Evolutionary conservation across 805 yeast genomes (phyloP), one percentile per base, ranked within the genome.

Genomic region (Saccharomycopsis schoenii): DNA sequence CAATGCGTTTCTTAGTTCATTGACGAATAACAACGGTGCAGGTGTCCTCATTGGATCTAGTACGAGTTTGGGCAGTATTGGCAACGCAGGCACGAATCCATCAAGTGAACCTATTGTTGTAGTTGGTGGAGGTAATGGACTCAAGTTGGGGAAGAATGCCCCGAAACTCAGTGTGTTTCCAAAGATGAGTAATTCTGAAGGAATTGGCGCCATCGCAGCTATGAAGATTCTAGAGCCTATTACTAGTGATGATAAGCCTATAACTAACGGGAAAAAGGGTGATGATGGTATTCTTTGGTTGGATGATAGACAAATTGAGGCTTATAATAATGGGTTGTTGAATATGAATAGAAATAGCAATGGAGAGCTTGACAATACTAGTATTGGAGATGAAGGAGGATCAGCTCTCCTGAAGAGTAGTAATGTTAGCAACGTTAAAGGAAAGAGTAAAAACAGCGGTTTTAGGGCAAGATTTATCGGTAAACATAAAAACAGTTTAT

Each of bases 211-310:
- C 21, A 47, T 47, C 21, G 52, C 52, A 10, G 52, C 52, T 21
- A 47, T 47, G 52, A 47, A 47, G 15, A 47, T 47, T 24, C 52
- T 47, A 21, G 52, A 47, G n/a, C 56, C 55, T 29, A 55, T 60
- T n/a, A 43, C 51, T 9, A 24, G 47, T 19, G 61, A 60, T 29
- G 62, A 62, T 47, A 19, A 58, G 15, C 65, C 65, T 4, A 60
- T 63, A 14, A 63, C 65, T 9, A 63, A 63, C 39, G 65, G 65
- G 9, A 58, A 56, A 41, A 58, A 36, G 34, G 65, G 65, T 25
- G 65, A 63, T 34, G 65, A 60, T 47, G 65, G 65, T 14, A 55
- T 41, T 14, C 56, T 58, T 14, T 61, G 63, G 61, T n/a, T 60
- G 41, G 55, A 51, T 29, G 63, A 58, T 24, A 50, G 51, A 24